These are phyloP conservation scores for Carex pumila DNA, from an alignment of 176 grass and related monocot genomes.

Conservation along the genomic window DNA sequence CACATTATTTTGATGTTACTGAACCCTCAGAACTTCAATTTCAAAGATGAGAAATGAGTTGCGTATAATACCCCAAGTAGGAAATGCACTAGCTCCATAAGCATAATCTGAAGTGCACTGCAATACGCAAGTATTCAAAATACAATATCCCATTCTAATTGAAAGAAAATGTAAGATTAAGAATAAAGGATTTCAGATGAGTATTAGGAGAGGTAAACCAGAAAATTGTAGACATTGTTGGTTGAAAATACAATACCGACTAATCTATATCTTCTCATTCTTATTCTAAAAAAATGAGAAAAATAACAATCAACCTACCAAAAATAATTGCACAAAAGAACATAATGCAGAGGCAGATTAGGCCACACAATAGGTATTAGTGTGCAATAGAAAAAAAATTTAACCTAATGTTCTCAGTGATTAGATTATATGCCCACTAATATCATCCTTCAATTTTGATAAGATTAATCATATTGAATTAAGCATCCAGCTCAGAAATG, in stretches of 20 bases:
- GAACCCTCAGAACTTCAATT: constrained; percentile 61
- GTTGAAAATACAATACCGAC: neutral
- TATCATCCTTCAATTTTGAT: neutral
- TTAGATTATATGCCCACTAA: neutral
- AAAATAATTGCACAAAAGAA: neutral
- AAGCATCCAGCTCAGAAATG: neutral
- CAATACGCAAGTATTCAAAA: neutral
- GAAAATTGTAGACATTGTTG: neutral
- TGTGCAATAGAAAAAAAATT: neutral
- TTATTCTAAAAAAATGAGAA: neutral
- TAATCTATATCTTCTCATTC: neutral
- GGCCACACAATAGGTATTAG: neutral
- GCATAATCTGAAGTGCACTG: constrained; percentile 91
- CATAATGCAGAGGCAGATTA: neutral
- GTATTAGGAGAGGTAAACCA: neutral
- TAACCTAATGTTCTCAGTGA: neutral
- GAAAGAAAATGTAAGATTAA: neutral
- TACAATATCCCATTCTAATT: neutral
- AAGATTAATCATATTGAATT: neutral
- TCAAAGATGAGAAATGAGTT: constrained; percentile 70
- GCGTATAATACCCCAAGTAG: constrained; percentile 67
- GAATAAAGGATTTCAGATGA: neutral
- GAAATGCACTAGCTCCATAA: constrained; percentile 60
- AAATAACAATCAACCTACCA: neutral
- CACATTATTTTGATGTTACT: constrained; percentile 20